Evolutionary conservation across 176 grass and related monocot genomes (phyloP), one percentile per base, ranked within the genome.

Genomic region (Hsuehochloa calcarea): DNA sequence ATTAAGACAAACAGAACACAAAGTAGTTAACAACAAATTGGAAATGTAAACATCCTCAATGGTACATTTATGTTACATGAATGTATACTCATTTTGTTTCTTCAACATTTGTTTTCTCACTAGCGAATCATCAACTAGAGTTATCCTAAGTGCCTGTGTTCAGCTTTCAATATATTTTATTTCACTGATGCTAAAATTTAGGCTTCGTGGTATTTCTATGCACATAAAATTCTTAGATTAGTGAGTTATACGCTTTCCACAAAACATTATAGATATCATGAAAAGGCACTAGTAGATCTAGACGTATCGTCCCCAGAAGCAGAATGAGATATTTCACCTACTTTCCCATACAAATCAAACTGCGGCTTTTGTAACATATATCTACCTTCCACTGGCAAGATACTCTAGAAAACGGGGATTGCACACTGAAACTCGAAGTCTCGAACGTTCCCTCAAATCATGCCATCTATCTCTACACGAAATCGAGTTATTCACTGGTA

Each of bases 111-210:
- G 56, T 71, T 44, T 58, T 55, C 35, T 61, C 64, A 2, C 20
- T 62, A 70, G 86, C 66, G 72, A 39, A 78, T 63, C 80, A 40
- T 69, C 70, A 85, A 51, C 16, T 75, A 69, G 35, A 75, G 65
- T 66, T 4, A 58, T 10, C 10, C 0, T 56, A 45, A 46, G 15
- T 62, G 16, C 20, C 22, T 6, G 14, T 71, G 8, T 73, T 71
- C 10, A 69, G 37, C 14, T 80, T 82, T 34, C 41, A 80, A 76
- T 6, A 77, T 77, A 70, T 45, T 77, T 77, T 11, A 1, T n/a
- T 75, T 75, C 23, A 26, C 19, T 20, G 5, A 38, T 3, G 80
- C 71, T 12, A 74, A 72, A 68, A 74, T 20, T 50, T 15, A 35
- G 46, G 49, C 47, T 56, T 75, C 77, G 11, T 66, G 37, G 49